Base-by-base conservation (phyloP, 2,329 filamentous ascomycete species). In the Chaetothyriales sp. region DNA sequence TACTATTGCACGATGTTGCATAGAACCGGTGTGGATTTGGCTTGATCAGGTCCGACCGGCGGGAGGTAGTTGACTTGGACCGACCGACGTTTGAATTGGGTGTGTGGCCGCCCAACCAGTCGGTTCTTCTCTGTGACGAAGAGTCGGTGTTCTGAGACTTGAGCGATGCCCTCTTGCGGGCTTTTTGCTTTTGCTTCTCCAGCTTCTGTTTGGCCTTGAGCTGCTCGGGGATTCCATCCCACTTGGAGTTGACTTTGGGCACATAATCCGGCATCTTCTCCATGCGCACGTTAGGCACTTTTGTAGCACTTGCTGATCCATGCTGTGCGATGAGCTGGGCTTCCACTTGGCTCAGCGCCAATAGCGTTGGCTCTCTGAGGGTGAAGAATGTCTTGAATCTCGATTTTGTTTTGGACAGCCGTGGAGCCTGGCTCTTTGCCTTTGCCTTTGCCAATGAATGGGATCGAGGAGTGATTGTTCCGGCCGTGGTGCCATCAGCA, bases 241-340 rank as follows among this genome's bases (percentile, higher is more conserved):
- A 76, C 61, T 73, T 76, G 25, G 70, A 70, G 53, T 76, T 77
- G 36, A 75, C 73, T 54, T 70, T 75, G 18, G 73, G 73, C 1
- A 76, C 71, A 49, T 63, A 64, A 2, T 66, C 56, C 5, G 74
- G 73, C 39, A 77, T 65, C 55, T 71, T 74, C 53, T 71, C 66
- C 5, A 64, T 58, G 5, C 70, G 68, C 1, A 71, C 62, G 43
- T 66, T 63, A 1, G 67, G 61, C 47, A 70, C 53, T 36, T 65
- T 64, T 10, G 61, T 60, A 26, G 66, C 59, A 25, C 57, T 60
- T 36, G 64, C 57, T 66, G 70, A 55, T 63, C 68, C 60, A 69
- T 68, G 55, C 66, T 67, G 57, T 6, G 55, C 53, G n/a, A 53
- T 56, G 43, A 60, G 48, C 44, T 61, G 58, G 22, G 69, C 63